A percentile compares a stretch with the other conserved stretches of the same genome.
Conservation (phyloP, 2,329 filamentous ascomycete species). For the Aschersonia sp. region DNA sequence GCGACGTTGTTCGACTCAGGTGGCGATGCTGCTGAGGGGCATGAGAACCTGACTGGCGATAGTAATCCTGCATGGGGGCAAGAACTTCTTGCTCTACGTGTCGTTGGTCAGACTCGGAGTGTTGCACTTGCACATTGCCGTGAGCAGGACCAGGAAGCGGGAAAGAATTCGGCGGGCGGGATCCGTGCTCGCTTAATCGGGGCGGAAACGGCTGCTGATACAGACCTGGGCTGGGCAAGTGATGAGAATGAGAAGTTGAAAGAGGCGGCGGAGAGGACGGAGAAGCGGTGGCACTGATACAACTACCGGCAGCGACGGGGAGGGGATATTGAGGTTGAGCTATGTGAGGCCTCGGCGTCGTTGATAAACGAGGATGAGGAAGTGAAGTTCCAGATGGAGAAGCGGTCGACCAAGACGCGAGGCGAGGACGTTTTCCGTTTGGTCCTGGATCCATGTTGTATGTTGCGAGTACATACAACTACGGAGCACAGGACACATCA, state of each 20-base stretch:
- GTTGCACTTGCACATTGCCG: conserved; percentile 18
- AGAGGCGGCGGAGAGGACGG: not conserved
- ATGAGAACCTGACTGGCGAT: conserved; percentile 17
- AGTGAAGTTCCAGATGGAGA: conserved; percentile 32
- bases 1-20: conserved; percentile 21
- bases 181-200: conserved; percentile 16
- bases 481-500: conserved; percentile 19
- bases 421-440: conserved; percentile 45
- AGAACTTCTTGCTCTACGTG: conserved; percentile 42
- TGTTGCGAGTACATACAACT: conserved; percentile 20
- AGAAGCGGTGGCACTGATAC: conserved; percentile 3
- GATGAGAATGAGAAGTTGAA: conserved; percentile 6
- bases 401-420: conserved; percentile 33
- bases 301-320: conserved; percentile 13
- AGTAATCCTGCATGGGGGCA: conserved; percentile 39
- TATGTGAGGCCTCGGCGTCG: conserved; percentile 8
- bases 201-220: conserved; percentile 26
- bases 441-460: conserved; percentile 44
- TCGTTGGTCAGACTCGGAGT: conserved; percentile 35
- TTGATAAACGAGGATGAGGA: conserved; percentile 26
- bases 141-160: conserved; percentile 7
- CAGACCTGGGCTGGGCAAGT: conserved; percentile 16
- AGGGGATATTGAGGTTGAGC: conserved; percentile 5
- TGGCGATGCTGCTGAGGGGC: conserved; percentile 8
- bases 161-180: conserved; percentile 11